Percentiles rank a stretch among this genome's conserved stretches.
Conservation (phyloP, 176 grass and related monocot species). For the Guadua angustifolia region DNA sequence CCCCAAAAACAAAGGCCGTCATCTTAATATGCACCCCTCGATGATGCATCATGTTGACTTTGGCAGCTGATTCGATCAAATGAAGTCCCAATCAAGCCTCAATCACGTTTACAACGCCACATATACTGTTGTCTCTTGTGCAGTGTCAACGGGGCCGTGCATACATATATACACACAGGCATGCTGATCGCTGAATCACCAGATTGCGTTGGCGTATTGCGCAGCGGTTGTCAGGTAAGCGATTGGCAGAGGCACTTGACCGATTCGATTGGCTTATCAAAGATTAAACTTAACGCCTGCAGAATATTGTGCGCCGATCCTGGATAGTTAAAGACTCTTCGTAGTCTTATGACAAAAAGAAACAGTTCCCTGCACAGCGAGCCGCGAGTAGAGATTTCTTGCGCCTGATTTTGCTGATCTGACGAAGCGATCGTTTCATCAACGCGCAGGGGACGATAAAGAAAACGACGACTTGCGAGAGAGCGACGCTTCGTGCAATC, state of each 20-base stretch:
- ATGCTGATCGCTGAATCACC: not conserved
- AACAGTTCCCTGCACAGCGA: not conserved
- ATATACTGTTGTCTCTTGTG: not conserved
- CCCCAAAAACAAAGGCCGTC: not conserved
- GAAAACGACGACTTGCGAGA: conserved; percentile 21
- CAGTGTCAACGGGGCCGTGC: not conserved
- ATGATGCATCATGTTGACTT: conserved; percentile 1
- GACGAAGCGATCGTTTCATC: not conserved
- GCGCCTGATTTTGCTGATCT: not conserved
- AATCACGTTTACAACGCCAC: not conserved
- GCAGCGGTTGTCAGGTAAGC: not conserved
- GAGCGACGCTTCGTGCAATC: not conserved
- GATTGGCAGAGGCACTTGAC: not conserved
- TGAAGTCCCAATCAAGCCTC: not conserved
- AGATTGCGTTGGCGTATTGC: not conserved
- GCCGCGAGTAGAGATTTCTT: not conserved
- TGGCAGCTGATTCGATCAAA: not conserved
- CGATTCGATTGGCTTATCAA: not conserved
- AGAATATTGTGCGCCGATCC: not conserved
- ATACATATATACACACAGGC: not conserved
- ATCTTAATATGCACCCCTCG: not conserved
- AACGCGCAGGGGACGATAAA: not conserved
- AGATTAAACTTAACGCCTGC: not conserved
- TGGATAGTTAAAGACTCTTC: not conserved
- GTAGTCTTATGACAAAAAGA: not conserved